Base-by-base conservation (phyloP, 1,284 basidiomycete genomes). In the Mycosarcoma maydis region DNA sequence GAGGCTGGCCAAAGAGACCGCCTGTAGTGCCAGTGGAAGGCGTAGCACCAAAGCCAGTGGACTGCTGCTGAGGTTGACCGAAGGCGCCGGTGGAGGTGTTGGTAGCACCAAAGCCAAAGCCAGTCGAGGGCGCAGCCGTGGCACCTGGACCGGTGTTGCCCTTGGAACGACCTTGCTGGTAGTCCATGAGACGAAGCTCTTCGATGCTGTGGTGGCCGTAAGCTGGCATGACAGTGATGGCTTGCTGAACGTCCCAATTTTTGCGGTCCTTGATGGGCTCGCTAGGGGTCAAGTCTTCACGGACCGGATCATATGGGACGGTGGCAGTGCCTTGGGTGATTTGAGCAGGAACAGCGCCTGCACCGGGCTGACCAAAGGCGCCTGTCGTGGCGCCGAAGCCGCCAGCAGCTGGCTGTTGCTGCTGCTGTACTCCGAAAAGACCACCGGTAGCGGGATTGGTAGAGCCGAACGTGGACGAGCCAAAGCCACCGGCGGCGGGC, bases 161-260 rank as follows among this genome's bases (percentile, higher is more conserved):
- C 36, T 75, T 74, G 22, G 49, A 55, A 24, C 75, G 52, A 9
- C 75, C 75, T 43, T 76, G 75, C 45, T 70, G 72, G 40, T 74
- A 74, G 61, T 77, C 75, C 64, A 73, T 72, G 24, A 75, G 65
- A 24, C 75, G 64, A 20, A 77, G 73, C 55, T 77, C 75, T 38
- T 77, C 75, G 17, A 69, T 49, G 62, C 75, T 76, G 60, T 73
- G 45, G 32, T 49, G 66, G 27, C 53, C 48, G 51, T 76, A 76
- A 13, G 72, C 75, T 10, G 75, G 75, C 72, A 76, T 76, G 30
- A 69, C 73, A 24, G 50, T 66, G 56, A 76, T 64, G 29, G 75
- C 64, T 47, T 76, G 75, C 46, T 76, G 72, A 1, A 76, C 75
- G n/a, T 76, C 75, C 54, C 64, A 77, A 24, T 45, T 68, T 50